phyloP scores from a whole-genome alignment of 768 basidiomycete genomes.

The Pleurotus citrinopileatus region DNA sequence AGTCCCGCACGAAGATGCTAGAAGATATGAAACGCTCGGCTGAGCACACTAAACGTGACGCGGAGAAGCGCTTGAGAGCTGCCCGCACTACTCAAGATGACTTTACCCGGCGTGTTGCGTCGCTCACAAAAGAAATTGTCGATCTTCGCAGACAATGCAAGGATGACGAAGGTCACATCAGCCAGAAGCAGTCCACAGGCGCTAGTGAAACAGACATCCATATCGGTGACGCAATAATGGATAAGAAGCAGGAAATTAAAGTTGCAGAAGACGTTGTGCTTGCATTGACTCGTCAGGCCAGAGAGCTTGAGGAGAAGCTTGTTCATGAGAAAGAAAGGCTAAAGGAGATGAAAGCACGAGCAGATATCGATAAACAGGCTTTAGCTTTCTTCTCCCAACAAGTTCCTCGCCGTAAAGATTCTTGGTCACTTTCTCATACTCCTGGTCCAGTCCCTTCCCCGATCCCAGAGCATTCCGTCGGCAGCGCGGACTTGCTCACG shows the following conservation, averaged over 20 bases:
- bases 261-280: conserved; percentile 65
- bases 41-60: conserved; percentile 77
- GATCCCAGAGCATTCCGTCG: not conserved
- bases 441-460: not conserved
- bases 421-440: not conserved
- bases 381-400: conserved; percentile 29
- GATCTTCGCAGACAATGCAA: conserved; percentile 49
- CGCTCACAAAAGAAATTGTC: conserved; percentile 60
- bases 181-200: conserved; percentile 29
- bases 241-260: conserved; percentile 58
- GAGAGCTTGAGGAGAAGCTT: conserved; percentile 72
- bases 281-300: conserved; percentile 60
- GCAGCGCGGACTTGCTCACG: not conserved
- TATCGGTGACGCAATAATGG: conserved; percentile 47
- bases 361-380: conserved; percentile 46
- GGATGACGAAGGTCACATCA: conserved; percentile 53
- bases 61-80: conserved; percentile 83
- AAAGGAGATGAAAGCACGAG: conserved; percentile 53
- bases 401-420: conserved; percentile 12
- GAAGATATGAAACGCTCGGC: conserved; percentile 87
- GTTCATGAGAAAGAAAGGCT: conserved; percentile 61
- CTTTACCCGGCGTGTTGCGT: conserved; percentile 52
- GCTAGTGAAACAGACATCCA: conserved; percentile 54
- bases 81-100: conserved; percentile 63
- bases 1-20: conserved; percentile 76